phyloP scores from a whole-genome alignment of 208 protist species.

The Paratrypanosoma confusum region DNA sequence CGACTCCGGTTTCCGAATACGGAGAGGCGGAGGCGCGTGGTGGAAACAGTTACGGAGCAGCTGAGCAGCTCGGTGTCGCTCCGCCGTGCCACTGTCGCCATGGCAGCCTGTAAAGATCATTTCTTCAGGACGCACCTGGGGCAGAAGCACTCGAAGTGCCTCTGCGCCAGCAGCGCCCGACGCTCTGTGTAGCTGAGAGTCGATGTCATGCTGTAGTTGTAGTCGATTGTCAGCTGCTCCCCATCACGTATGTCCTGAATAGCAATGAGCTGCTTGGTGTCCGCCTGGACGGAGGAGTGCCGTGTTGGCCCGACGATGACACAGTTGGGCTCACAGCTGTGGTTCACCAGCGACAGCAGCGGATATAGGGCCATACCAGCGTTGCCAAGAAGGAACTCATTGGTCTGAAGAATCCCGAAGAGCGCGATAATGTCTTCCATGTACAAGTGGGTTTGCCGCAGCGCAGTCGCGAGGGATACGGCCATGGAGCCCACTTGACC shows the following conservation, averaged over 20 bases:
- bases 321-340: slow-evolving; percentile 84
- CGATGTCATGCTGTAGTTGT: slow-evolving; percentile 61
- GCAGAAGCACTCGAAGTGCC: slow-evolving; percentile 83
- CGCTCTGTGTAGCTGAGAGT: slow-evolving; percentile 60
- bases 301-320: slow-evolving; percentile 21
- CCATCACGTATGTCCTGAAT: slow-evolving; percentile 60
- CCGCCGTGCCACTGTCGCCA: no score
- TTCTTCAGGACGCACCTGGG: slow-evolving; percentile 51
- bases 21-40: no score
- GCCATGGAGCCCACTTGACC: slow-evolving; percentile 62
- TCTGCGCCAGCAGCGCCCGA: slow-evolving; percentile 62
- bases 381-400: slow-evolving; percentile 52
- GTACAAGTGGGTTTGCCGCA: slow-evolving; percentile 65
- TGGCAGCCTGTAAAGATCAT: slow-evolving; percentile 12
- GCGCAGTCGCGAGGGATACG: slow-evolving; percentile 38
- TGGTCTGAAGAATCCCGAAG: slow-evolving; percentile 77
- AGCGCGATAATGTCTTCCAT: slow-evolving; percentile 81
- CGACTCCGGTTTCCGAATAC: no score
- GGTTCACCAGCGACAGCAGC: slow-evolving; percentile 63
- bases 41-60: no score
- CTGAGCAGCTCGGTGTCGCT: no score
- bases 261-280: slow-evolving; percentile 22
- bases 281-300: neutral
- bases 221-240: slow-evolving; percentile 82
- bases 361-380: slow-evolving; percentile 60